Percentiles rank a stretch among this genome's conserved stretches.
These are phyloP conservation scores for Pseudozyma thailandica DNA, from an alignment of 1,284 basidiomycete genomes.

Conservation along the genomic window DNA sequence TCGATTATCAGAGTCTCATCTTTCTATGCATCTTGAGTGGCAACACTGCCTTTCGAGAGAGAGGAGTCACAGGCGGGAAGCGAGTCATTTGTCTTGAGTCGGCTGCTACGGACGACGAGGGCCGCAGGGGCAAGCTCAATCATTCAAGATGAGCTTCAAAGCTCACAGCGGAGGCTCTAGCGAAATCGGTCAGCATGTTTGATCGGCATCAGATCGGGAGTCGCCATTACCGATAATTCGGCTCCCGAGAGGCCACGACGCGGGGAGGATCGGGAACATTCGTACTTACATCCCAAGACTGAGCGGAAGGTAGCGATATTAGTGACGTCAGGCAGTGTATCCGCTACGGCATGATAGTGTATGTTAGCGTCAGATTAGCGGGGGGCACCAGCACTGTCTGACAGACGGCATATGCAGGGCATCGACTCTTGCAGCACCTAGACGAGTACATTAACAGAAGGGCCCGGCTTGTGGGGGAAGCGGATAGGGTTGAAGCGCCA, in stretches of 20 bases:
- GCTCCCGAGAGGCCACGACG: neutral
- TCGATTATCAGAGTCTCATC: constrained; percentile 26
- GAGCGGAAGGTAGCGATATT: neutral
- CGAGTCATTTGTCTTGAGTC: constrained; percentile 14
- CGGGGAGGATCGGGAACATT: constrained; percentile 9
- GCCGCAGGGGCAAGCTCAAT: constrained; percentile 5
- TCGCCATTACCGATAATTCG: neutral
- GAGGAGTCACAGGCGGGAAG: constrained; percentile 4
- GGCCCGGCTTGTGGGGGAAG: constrained; percentile 22
- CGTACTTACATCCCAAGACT: constrained; percentile 14
- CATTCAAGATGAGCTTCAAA: neutral
- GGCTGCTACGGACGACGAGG: constrained; percentile 28
- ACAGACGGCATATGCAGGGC: constrained; percentile 27
- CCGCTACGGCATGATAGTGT: neutral
- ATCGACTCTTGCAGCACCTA: constrained; percentile 16
- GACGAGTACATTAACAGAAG: neutral
- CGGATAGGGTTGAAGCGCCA: constrained; percentile 5
- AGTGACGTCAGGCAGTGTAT: constrained; percentile 15
- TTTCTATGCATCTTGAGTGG: constrained; percentile 1
- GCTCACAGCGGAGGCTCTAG: neutral
- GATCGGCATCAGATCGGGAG: constrained; percentile 23
- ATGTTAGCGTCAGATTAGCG: constrained; percentile 27
- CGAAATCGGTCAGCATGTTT: neutral
- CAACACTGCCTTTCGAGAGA: neutral
- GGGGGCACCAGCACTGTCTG: constrained; percentile 2